These are phyloP conservation scores for Ascomycota sp. DNA, from an alignment of 2,329 filamentous ascomycete genomes.

Conservation along the genomic window DNA sequence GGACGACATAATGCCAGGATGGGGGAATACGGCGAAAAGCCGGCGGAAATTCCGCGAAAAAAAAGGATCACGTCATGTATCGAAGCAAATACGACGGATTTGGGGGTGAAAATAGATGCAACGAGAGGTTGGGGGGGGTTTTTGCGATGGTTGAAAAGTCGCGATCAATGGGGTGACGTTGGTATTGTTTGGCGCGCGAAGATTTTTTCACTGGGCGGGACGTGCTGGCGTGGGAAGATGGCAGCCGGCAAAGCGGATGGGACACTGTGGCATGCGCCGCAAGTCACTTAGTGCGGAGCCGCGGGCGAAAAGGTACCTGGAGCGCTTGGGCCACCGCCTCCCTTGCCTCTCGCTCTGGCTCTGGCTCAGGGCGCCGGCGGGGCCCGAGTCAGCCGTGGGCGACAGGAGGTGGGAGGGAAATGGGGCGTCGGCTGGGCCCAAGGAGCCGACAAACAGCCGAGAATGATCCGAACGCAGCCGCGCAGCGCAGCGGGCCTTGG, in stretches of 20 bases:
- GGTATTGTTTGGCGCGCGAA: conserved; percentile 28
- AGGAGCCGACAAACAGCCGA: too few species aligned
- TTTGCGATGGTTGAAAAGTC: conserved; percentile 31
- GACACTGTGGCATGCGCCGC: conserved; percentile 1
- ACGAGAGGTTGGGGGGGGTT: conserved; percentile 23
- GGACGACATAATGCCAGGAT: conserved; percentile 32
- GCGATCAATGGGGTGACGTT: conserved; percentile 32
- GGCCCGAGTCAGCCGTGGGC: too few species aligned
- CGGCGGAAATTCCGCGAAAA: conserved; percentile 37
- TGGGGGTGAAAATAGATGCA: conserved; percentile 27
- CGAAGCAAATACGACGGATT: conserved; percentile 29
- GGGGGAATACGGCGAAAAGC: conserved; percentile 16
- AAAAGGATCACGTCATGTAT: conserved; percentile 42
- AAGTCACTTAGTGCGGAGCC: conserved; percentile 3
- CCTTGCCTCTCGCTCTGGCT: conserved; percentile 8
- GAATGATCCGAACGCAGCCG: too few species aligned
- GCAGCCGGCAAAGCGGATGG: conserved; percentile 3
- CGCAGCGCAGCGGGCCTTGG: too few species aligned
- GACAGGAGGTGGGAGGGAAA: too few species aligned
- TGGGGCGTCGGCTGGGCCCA: too few species aligned
- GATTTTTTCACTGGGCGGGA: conserved; percentile 33
- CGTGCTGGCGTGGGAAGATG: conserved; percentile 6
- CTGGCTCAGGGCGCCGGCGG: too few species aligned
- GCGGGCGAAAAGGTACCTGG: conserved; percentile 9
- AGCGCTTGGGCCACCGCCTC: conserved; percentile 11